Evolutionary conservation across 768 basidiomycete species (phyloP).

Genomic region (Amanita phalloides): DNA sequence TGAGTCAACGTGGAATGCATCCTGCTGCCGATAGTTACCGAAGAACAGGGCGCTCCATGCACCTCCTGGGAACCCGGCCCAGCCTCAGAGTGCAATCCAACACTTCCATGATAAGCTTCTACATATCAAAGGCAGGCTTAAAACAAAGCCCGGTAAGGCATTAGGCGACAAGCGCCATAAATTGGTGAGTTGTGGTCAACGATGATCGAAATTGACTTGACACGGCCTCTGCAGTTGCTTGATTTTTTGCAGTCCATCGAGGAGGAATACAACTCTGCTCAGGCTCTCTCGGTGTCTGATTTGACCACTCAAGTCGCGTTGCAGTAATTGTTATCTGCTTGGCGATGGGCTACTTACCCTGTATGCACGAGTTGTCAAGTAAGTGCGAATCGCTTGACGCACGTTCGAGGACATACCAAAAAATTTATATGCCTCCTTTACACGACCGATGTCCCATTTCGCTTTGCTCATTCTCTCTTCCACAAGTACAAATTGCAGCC

Average conservation of each 20-base stretch:
- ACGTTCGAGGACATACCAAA: not conserved
- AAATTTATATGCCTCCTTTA: not conserved
- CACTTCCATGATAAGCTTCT: slow-evolving; percentile 87
- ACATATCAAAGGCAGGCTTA: slow-evolving; percentile 61
- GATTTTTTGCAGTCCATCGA: slow-evolving; percentile 50
- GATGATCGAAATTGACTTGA: not conserved
- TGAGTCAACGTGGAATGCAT: slow-evolving; percentile 11
- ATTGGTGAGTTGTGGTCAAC: slow-evolving; percentile 30
- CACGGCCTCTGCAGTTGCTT: slow-evolving; percentile 35
- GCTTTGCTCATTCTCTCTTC: not conserved
- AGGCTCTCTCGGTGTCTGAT: not conserved
- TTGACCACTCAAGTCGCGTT: not conserved
- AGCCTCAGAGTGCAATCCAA: slow-evolving; percentile 46
- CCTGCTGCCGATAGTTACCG: not conserved
- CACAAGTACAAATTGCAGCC: not conserved
- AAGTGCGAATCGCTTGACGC: not conserved
- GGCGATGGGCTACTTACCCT: not conserved
- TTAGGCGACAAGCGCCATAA: slow-evolving; percentile 66
- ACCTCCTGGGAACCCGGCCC: slow-evolving; percentile 34
- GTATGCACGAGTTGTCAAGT: not conserved
- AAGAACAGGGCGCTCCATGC: slow-evolving; percentile 30
- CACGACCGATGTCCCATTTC: not conserved
- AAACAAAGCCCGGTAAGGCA: slow-evolving; percentile 60
- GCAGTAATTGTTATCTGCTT: not conserved
- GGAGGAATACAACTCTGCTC: slow-evolving; percentile 31